phyloP scores from a whole-genome alignment of 192 early-diverging fungal species.

The Rhizophagus prolifer region DNA sequence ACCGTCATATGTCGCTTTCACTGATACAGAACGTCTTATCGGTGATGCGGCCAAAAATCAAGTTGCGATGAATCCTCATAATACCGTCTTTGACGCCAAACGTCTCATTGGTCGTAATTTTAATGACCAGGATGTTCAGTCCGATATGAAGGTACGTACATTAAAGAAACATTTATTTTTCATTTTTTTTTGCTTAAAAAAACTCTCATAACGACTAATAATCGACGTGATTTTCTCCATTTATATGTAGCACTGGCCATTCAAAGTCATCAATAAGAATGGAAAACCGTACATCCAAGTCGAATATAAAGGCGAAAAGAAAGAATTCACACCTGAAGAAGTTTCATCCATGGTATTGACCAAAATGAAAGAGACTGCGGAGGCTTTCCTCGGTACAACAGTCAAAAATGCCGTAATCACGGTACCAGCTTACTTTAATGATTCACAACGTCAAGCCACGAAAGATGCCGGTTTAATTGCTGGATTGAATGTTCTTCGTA shows the following conservation, averaged over 20 bases:
- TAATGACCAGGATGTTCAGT: slow-evolving; percentile 89
- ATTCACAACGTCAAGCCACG: slow-evolving; percentile 47
- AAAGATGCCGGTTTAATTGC: slow-evolving; percentile 87
- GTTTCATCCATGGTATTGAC: slow-evolving; percentile 94
- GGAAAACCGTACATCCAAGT: slow-evolving; percentile 91
- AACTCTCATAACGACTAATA: not conserved
- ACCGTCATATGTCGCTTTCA: slow-evolving; percentile 97
- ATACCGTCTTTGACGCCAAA: slow-evolving; percentile 96
- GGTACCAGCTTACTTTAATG: slow-evolving; percentile 96
- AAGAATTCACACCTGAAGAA: slow-evolving; percentile 96
- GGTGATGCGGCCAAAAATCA: slow-evolving; percentile 99
- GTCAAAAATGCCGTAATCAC: slow-evolving; percentile 90
- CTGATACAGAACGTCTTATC: slow-evolving; percentile 96
- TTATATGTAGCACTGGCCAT: slow-evolving; percentile 79
- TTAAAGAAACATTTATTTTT: slow-evolving; percentile 64
- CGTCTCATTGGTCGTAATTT: slow-evolving; percentile 97
- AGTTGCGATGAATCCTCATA: slow-evolving; percentile 85
- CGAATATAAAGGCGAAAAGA: slow-evolving; percentile 96
- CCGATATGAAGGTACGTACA: slow-evolving; percentile 93
- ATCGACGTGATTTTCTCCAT: slow-evolving; percentile 80
- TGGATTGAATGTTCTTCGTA: slow-evolving; percentile 91
- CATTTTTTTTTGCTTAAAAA: too few relatives aligned
- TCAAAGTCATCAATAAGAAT: slow-evolving; percentile 54
- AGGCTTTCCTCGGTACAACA: slow-evolving; percentile 76
- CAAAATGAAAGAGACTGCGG: slow-evolving; percentile 64